Percentiles rank a stretch among this genome's conserved stretches.
Conservation (phyloP, 1,139 yeast genomes). For the Saccharomyces hybrid region DNA sequence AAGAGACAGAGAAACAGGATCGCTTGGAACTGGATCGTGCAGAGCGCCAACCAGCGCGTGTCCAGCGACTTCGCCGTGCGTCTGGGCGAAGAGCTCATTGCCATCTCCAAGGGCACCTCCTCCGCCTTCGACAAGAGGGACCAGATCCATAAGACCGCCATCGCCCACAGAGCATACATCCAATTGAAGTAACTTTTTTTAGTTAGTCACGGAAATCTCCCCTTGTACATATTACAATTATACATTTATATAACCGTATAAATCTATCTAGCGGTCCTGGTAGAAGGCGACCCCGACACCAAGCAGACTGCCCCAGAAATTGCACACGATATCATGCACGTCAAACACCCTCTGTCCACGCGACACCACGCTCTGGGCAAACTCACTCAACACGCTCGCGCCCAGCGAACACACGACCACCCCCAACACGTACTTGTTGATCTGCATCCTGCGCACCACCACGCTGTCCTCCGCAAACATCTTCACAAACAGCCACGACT, state of each 20-base stretch:
- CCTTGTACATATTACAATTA: not conserved
- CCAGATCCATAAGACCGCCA: constrained; percentile 78
- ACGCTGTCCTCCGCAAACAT: constrained; percentile 6
- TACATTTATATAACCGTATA: not conserved
- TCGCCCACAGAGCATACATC: constrained; percentile 71
- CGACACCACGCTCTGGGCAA: constrained; percentile 41
- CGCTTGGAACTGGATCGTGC: constrained; percentile 87
- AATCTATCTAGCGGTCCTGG: constrained; percentile 4
- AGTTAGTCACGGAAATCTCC: constrained; percentile 15
- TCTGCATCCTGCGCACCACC: constrained; percentile 16
- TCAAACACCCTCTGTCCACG: constrained; percentile 41
- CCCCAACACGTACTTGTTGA: constrained; percentile 34
- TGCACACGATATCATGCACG: constrained; percentile 40
- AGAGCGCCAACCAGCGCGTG: constrained; percentile 71
- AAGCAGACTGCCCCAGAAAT: constrained; percentile 32
- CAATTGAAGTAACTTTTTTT: constrained; percentile 33
- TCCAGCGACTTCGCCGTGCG: constrained; percentile 80
- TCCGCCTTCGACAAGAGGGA: constrained; percentile 80
- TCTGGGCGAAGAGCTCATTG: constrained; percentile 78
- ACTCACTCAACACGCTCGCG: constrained; percentile 46
- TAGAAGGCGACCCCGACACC: constrained; percentile 18
- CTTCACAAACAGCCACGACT: constrained; percentile 46
- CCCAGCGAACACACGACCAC: constrained; percentile 39
- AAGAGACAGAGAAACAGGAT: constrained; percentile 77
- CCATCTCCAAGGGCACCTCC: constrained; percentile 72